phyloP scores from a whole-genome alignment of 352 stramenopile species.

The Phytophthora multivora region DNA sequence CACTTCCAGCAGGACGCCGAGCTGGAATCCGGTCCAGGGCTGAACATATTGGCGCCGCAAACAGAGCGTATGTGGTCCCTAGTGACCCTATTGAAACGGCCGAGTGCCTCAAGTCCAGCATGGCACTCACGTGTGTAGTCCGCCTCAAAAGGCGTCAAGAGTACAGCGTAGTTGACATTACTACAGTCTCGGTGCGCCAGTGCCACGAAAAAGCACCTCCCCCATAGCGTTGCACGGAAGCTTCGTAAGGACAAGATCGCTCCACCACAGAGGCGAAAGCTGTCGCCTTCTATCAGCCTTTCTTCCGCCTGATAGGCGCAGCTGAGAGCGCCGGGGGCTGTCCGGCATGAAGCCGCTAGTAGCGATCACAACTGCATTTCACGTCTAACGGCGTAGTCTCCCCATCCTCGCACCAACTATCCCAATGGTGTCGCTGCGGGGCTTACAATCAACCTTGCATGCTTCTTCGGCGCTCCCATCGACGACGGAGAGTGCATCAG shows the following conservation, averaged over 20 bases:
- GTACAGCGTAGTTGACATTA: conserved; percentile 42
- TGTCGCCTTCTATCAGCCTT: conserved; percentile 21
- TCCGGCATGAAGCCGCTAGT: conserved; percentile 3
- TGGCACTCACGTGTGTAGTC: conserved; percentile 16
- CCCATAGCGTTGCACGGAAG: conserved; percentile 15
- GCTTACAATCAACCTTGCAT: conserved; percentile 26
- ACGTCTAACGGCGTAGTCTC: conserved; percentile 51
- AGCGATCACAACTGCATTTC: conserved; percentile 38
- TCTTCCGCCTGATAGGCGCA: conserved; percentile 22
- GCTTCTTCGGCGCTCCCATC: conserved; percentile 2
- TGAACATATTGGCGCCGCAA: conserved; percentile 18
- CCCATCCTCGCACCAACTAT: conserved; percentile 18
- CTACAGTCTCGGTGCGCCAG: conserved; percentile 13
- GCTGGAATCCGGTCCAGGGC: conserved; percentile 15
- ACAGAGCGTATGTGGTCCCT: neutral
- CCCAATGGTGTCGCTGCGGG: conserved; percentile 28
- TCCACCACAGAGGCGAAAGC: conserved; percentile 20
- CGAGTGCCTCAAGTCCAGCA: conserved; percentile 18
- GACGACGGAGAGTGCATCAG: conserved; percentile 7
- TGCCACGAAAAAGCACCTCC: conserved; percentile 33
- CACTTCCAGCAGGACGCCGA: conserved; percentile 10
- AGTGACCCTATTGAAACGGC: conserved; percentile 12
- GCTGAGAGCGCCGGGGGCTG: conserved; percentile 4
- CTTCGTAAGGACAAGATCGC: conserved; percentile 2
- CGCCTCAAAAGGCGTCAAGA: conserved; percentile 22